Conservation (phyloP, 495 filamentous ascomycete genomes). For the Daldinia loculata region DNA sequence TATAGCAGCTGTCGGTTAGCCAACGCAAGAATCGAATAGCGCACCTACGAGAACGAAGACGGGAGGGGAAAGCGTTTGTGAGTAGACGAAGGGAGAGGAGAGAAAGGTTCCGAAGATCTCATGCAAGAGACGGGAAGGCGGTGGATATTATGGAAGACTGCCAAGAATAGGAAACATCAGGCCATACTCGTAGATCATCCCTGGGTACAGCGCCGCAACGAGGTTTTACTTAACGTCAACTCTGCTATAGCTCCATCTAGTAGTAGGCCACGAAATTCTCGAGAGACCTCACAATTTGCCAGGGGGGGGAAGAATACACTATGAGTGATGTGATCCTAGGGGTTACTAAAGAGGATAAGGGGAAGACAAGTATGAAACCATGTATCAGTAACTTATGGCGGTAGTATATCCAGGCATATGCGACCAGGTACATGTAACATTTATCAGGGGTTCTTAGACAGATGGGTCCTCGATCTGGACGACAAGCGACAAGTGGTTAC, state of each 20-base stretch:
- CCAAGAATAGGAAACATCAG: constrained; percentile 54
- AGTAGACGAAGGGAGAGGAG: constrained; percentile 41
- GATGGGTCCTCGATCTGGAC: constrained; percentile 33
- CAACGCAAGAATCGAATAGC: constrained; percentile 53
- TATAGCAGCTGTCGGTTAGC: constrained; percentile 56
- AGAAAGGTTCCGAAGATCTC: constrained; percentile 48
- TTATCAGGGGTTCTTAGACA: constrained; percentile 26
- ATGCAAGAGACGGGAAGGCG: constrained; percentile 54
- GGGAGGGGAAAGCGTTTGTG: constrained; percentile 40
- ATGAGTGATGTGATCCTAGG: constrained; percentile 38
- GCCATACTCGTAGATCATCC: constrained; percentile 60
- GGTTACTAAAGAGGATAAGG: constrained; percentile 14
- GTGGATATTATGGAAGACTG: constrained; percentile 56
- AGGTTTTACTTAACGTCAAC: constrained; percentile 44
- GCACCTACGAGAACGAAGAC: constrained; percentile 46
- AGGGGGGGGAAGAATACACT: constrained; percentile 26
- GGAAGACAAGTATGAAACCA: not conserved
- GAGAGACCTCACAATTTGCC: constrained; percentile 8
- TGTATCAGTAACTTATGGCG: constrained; percentile 27
- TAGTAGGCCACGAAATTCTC: constrained; percentile 38
- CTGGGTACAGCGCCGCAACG: constrained; percentile 60
- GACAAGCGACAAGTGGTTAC: constrained; percentile 28
- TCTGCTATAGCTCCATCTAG: constrained; percentile 28
- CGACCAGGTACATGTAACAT: constrained; percentile 29
- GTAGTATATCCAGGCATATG: constrained; percentile 9